Percentiles rank a stretch among this genome's conserved stretches.
Evolutionary conservation across 495 filamentous ascomycete species (phyloP).

Genomic region (Margaritispora aquatica): DNA sequence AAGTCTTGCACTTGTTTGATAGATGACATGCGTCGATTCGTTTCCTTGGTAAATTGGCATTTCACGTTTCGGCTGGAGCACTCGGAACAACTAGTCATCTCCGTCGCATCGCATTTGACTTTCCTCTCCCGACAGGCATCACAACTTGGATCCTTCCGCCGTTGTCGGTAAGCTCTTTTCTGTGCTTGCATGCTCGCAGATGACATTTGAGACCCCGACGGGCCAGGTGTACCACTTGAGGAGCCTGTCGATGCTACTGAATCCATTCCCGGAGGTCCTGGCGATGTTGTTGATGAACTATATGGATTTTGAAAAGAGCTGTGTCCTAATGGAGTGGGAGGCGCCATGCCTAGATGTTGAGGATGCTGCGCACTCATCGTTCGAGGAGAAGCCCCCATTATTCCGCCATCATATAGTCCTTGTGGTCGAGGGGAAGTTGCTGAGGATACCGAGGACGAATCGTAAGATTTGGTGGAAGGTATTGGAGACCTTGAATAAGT

Average conservation of each 20-base stretch:
- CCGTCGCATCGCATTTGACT: constrained; percentile 98
- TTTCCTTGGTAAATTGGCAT: constrained; percentile 99
- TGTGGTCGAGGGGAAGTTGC: constrained; percentile 44
- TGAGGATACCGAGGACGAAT: constrained; percentile 49
- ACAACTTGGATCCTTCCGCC: constrained; percentile 94
- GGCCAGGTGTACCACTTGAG: constrained; percentile 40
- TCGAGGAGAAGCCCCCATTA: constrained; percentile 32
- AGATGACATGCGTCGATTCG: constrained; percentile 96
- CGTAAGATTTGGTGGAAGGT: constrained; percentile 45
- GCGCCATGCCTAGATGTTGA: constrained; percentile 16
- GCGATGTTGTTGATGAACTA: constrained; percentile 20
- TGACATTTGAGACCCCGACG: constrained; percentile 34
- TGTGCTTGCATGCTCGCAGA: constrained; percentile 51
- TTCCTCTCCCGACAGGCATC: constrained; percentile 97
- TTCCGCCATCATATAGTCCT: constrained; percentile 35
- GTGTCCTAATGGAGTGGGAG: constrained; percentile 7
- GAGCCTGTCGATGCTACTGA: constrained; percentile 47
- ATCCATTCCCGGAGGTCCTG: constrained; percentile 38
- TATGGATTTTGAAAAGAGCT: constrained; percentile 21
- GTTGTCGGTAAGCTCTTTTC: constrained; percentile 90
- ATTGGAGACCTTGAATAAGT: constrained; percentile 48
- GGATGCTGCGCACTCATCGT: constrained; percentile 19
- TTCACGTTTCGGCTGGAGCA: constrained; percentile 92
- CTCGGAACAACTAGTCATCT: constrained; percentile 92
- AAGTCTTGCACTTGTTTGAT: constrained; percentile 99